Evolutionary conservation across 2,329 filamentous ascomycete species (phyloP).

Genomic region (Aspergillus amoenus): DNA sequence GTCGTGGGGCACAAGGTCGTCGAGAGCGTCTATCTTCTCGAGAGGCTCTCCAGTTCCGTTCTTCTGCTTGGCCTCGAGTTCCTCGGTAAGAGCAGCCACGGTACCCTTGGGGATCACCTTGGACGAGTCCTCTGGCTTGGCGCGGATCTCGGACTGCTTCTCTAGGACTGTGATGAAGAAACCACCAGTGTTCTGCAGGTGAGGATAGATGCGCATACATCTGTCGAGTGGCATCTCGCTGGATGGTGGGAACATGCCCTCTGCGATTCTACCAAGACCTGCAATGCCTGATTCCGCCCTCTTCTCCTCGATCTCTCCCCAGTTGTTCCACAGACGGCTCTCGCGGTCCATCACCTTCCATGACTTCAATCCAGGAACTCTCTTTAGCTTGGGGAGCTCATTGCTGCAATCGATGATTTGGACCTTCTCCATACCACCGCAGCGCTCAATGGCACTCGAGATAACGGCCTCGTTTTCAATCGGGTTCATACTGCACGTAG

Average conservation of each 20-base stretch:
- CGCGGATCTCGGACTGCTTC: slow-evolving; percentile 83
- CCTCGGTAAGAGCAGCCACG: slow-evolving; percentile 35
- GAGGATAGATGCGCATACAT: slow-evolving; percentile 92
- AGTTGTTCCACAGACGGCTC: slow-evolving; percentile 74
- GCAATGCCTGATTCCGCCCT: slow-evolving; percentile 61
- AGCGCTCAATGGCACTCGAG: slow-evolving; percentile 82
- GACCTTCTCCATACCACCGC: slow-evolving; percentile 78
- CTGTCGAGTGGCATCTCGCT: slow-evolving; percentile 74
- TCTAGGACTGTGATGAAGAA: slow-evolving; percentile 97
- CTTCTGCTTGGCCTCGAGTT: slow-evolving; percentile 35
- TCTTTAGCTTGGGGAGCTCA: slow-evolving; percentile 72
- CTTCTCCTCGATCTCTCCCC: slow-evolving; percentile 75
- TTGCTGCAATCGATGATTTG: slow-evolving; percentile 80
- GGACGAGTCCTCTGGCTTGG: slow-evolving; percentile 62
- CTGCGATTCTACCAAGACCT: slow-evolving; percentile 67
- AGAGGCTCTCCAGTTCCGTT: slow-evolving; percentile 28
- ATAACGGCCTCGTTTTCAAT: slow-evolving; percentile 95
- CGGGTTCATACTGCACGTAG: slow-evolving; percentile 98
- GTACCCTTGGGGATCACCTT: slow-evolving; percentile 41
- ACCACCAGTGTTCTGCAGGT: slow-evolving; percentile 91
- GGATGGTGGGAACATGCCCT: slow-evolving; percentile 79
- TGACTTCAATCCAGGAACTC: slow-evolving; percentile 70
- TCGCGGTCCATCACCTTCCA: slow-evolving; percentile 94
- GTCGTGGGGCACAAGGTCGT: slow-evolving; percentile 39
- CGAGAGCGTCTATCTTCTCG: slow-evolving; percentile 40